Evolutionary conservation across 2,329 filamentous ascomycete genomes (phyloP), one percentile per base, ranked within the genome.

Genomic region (Claviceps fusiformis): DNA sequence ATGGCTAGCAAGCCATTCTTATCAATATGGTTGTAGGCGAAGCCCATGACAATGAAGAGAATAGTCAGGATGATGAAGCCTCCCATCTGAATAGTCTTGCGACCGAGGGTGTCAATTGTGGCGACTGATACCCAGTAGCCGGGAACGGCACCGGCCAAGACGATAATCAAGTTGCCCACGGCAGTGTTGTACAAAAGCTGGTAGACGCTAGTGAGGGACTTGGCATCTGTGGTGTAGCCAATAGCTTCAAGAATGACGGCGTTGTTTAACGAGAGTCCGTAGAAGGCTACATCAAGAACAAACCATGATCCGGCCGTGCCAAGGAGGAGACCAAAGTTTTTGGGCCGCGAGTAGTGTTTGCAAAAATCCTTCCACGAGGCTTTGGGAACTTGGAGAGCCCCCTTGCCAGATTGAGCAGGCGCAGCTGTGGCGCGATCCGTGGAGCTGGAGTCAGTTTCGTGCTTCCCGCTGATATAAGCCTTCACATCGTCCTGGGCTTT

Each of bases 241-340:
- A 91, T 90, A 3, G 80, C 79, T 31, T 73, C 68, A 29, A 91
- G 78, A 59, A 91, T 88, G 57, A 81, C 79, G 29, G 83, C 80
- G 68, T 89, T 90, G 70, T 90, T 91, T 52, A 92, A 75, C 39
- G 84, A 84, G 27, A 91, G 78, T 54, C 83, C 82, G 61, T 85
- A 86, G 66, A 81, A 81, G 35, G 80, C 79, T 56, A 75, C 69
- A 58, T 74, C 74, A 54, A 88, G 82, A 70, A 87, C 80, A 70
- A 91, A 92, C 88, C 89, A 95, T 2, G 88, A 92, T 45, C 85
- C 85, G 13, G 87, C 86, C 13, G 87, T 92, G n/a, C 87, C 87
- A 46, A 89, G 73, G 0, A 89, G 79, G 17, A 90, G 77, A 65
- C 83, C 81, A 54, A 78, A 82, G 66, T 92, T 84, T 72, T 82